Conservation (phyloP, 352 stramenopile species). For the Phytophthora constricta region DNA sequence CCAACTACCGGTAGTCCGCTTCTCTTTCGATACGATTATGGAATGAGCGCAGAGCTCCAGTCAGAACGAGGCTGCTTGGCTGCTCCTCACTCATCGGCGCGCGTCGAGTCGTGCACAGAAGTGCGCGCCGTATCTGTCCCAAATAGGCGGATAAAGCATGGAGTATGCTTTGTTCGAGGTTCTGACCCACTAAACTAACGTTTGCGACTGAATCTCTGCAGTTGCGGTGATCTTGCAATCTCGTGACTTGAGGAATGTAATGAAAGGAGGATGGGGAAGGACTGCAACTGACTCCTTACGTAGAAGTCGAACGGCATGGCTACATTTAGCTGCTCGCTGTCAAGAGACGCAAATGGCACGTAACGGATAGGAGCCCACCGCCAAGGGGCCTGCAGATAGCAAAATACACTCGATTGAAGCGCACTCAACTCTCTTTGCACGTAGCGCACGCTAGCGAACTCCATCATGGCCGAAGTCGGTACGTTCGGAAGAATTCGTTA, state of each 20-base stretch:
- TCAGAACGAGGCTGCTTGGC: slow-evolving; percentile 5
- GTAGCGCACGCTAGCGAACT: slow-evolving; percentile 2
- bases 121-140: too few relatives aligned
- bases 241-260: too few relatives aligned
- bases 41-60: slow-evolving; percentile 7
- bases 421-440: background rate
- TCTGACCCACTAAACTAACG: too few relatives aligned
- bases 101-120: background rate
- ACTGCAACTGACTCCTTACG: background rate
- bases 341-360: slow-evolving; percentile 29
- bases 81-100: slow-evolving; percentile 29
- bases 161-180: too few relatives aligned
- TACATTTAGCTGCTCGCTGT: slow-evolving; percentile 30
- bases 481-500: background rate
- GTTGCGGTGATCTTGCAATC: background rate
- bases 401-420: background rate
- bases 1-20: too few relatives aligned
- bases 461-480: slow-evolving; percentile 37
- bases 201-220: background rate
- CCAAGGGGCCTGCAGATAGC: too few relatives aligned
- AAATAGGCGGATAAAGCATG: too few relatives aligned
- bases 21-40: slow-evolving; percentile 15
- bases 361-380: too few relatives aligned
- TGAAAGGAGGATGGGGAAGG: too few relatives aligned
- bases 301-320: background rate